Evolutionary conservation across 2,329 filamentous ascomycete species (phyloP), one percentile per base, ranked within the genome.

Genomic region (Phaeophleospora eucalypticola): DNA sequence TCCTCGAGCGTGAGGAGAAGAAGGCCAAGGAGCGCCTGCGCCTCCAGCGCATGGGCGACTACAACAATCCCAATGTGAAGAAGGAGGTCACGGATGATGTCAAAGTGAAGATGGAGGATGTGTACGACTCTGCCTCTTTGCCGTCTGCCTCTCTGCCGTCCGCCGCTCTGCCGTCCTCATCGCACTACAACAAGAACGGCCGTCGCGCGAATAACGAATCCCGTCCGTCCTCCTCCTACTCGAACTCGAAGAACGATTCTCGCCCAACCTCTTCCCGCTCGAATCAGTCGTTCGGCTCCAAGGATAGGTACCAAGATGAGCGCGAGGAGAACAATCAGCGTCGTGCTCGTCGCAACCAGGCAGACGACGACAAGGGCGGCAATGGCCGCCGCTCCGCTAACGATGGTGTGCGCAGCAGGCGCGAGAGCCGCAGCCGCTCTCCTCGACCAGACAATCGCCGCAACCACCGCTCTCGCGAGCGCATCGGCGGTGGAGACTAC

Each of bases 331-430:
- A 65, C 45, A 58, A 63, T 45, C 54, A 67, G 39, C 63, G 66
- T 36, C 59, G 61, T 32, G 52, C 62, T 35, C 63, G 67, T 36
- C 59, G 65, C 39, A 54, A 56, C 45, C 52, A 29, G 24, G 50
- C 56, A 44, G 61, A 54, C 43, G 57, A 61, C 34, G 61, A 49
- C 42, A 60, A 66, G 54, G 67, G 68, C 55, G 65, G 62, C 43
- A 65, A 63, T 58, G 66, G 68, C 41, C 58, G 51, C 39, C 62
- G 59, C 53, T 68, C 64, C 58, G 62, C 65, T 61, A 66, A 67
- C 57, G 63, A 64, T 49, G 68, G 63, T 60, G 55, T 58, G 32
- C 59, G 57, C 49, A 63, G 58, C 53, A 63, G 55, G 33, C 58
- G 58, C 48, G 36, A 49, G 24, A 29, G 24, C 41, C 54, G 60